These are phyloP conservation scores for Canavalia ensiformis DNA, from an alignment of 306 rosid genomes.

Conservation along the genomic window DNA sequence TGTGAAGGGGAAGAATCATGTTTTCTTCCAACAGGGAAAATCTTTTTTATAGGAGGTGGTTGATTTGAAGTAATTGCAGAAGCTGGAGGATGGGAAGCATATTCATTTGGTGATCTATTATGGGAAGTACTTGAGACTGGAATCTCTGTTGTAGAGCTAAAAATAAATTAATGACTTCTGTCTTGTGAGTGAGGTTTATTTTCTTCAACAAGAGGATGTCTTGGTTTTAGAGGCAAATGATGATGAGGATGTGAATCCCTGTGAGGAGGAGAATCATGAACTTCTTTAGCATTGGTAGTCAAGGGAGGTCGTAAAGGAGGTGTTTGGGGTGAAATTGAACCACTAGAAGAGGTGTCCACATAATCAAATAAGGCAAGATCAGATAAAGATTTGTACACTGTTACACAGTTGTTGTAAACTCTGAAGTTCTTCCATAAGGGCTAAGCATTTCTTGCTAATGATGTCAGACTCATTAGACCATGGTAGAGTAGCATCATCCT, in stretches of 20 bases:
- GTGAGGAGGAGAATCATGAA: slow-evolving; percentile 47
- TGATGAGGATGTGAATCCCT: slow-evolving; percentile 27
- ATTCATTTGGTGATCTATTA: slow-evolving; percentile 27
- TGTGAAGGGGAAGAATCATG: slow-evolving; percentile 29
- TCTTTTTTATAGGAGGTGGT: slow-evolving; percentile 31
- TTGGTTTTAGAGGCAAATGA: slow-evolving; percentile 33
- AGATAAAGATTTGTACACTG: slow-evolving; percentile 22
- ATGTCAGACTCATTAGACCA: slow-evolving; percentile 3
- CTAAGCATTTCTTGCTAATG: slow-evolving; percentile 35
- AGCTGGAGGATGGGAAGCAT: slow-evolving; percentile 25
- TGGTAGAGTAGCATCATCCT: slow-evolving; percentile 16
- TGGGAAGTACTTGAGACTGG: slow-evolving; percentile 41
- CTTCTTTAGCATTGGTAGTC: slow-evolving; percentile 15
- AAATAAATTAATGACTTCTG: slow-evolving; percentile 45
- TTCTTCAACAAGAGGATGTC: slow-evolving; percentile 38
- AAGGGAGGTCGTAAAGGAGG: slow-evolving; percentile 37
- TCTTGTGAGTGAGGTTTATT: slow-evolving; percentile 41
- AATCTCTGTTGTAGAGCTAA: slow-evolving; percentile 37
- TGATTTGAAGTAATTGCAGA: slow-evolving; percentile 28
- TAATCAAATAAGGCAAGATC: slow-evolving; percentile 18
- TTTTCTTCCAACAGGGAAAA: slow-evolving; percentile 22
- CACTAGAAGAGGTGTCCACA: slow-evolving; percentile 43
- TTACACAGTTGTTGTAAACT: not conserved
- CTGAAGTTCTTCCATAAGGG: slow-evolving; percentile 43
- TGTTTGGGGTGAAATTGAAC: slow-evolving; percentile 52